These are phyloP conservation scores for Solanum clarkiae DNA, from an alignment of 257 asterid genomes.

Conservation along the genomic window DNA sequence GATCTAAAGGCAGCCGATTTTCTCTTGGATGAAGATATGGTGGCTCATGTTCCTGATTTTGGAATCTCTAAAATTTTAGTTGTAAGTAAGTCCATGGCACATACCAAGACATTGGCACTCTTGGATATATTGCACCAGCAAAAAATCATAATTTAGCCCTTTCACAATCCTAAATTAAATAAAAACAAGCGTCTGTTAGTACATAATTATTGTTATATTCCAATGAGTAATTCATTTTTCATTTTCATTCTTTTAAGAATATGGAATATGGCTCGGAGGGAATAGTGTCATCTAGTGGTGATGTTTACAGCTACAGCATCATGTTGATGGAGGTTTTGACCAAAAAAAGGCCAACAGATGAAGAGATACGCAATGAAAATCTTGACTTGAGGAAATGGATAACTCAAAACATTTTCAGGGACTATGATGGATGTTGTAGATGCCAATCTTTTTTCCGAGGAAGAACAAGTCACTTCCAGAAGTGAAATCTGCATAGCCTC, in stretches of 20 bases:
- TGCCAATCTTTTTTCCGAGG: neutral
- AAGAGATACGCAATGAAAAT: neutral
- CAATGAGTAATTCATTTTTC: neutral
- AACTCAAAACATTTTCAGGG: neutral
- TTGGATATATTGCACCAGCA: conserved; percentile 30
- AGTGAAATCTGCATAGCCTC: neutral
- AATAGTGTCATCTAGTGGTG: neutral
- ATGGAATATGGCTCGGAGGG: neutral
- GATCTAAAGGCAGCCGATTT: conserved; percentile 25
- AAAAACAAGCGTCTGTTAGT: neutral
- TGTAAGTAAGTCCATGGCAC: neutral
- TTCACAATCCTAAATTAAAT: neutral
- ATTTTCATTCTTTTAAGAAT: neutral
- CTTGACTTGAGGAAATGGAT: conserved; percentile 14
- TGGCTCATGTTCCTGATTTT: conserved; percentile 5
- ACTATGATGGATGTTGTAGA: neutral
- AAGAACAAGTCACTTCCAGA: neutral
- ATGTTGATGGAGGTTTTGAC: conserved; percentile 15
- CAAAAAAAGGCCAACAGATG: neutral
- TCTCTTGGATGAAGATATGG: conserved; percentile 22
- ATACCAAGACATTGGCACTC: conserved; percentile 18
- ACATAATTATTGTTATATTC: neutral
- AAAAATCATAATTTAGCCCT: neutral
- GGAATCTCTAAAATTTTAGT: conserved; percentile 22
- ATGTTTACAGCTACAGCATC: neutral